A percentile compares a stretch with the other conserved stretches of the same genome.
These are phyloP conservation scores for Colletotrichum chlorophyti DNA, from an alignment of 2,329 filamentous ascomycete genomes.

Conservation along the genomic window DNA sequence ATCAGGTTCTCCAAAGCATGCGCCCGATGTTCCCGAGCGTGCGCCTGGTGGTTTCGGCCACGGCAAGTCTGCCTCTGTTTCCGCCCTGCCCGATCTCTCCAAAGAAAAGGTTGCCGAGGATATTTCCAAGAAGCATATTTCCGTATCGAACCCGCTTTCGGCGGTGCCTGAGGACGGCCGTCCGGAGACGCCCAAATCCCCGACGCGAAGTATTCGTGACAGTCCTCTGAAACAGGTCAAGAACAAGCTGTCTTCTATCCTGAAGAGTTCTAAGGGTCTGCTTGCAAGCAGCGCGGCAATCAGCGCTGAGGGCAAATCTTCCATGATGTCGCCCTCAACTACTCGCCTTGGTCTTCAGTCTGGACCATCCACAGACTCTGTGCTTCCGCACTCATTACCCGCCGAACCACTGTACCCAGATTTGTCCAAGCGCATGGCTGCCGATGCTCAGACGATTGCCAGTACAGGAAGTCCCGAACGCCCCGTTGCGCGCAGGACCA, in stretches of 20 bases:
- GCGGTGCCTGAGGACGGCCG: slow-evolving; percentile 52
- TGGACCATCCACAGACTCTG: slow-evolving; percentile 56
- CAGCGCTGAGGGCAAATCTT: slow-evolving; percentile 67
- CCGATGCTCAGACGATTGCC: slow-evolving; percentile 32
- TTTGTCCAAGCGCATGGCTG: slow-evolving; percentile 45
- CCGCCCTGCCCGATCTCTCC: slow-evolving; percentile 50
- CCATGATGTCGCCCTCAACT: slow-evolving; percentile 61
- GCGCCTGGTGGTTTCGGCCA: slow-evolving; percentile 51
- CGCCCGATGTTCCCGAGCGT: slow-evolving; percentile 37
- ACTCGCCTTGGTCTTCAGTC: slow-evolving; percentile 51
- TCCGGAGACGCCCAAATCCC: slow-evolving; percentile 63
- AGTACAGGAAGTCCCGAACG: slow-evolving; percentile 52
- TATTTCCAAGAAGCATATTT: slow-evolving; percentile 62
- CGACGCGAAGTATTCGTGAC: slow-evolving; percentile 65
- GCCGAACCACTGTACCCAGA: slow-evolving; percentile 53
- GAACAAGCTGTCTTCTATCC: slow-evolving; percentile 87
- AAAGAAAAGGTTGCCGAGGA: slow-evolving; percentile 35
- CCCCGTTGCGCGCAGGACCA: slow-evolving; percentile 54
- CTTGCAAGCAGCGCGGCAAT: slow-evolving; percentile 77
- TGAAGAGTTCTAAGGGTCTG: slow-evolving; percentile 86
- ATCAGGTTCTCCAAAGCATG: slow-evolving; percentile 44
- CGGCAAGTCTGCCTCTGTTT: slow-evolving; percentile 69
- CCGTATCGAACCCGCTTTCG: slow-evolving; percentile 63
- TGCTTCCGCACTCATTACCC: slow-evolving; percentile 40
- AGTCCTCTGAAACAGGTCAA: slow-evolving; percentile 92